Evolutionary conservation across 331 rosid genomes (phyloP).

Genomic region (Stylosanthes scabra): DNA sequence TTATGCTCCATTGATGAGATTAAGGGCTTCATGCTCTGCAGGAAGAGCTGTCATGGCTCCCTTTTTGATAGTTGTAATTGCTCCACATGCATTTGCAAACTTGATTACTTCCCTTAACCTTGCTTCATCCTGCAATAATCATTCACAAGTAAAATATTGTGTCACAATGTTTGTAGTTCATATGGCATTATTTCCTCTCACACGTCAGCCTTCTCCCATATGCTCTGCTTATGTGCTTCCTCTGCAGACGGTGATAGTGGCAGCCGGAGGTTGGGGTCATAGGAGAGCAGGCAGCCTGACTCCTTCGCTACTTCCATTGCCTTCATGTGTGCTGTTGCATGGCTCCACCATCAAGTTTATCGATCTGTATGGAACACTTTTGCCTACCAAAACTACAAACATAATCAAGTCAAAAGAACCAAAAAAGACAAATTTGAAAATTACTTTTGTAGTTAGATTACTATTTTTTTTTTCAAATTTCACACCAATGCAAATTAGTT

Average conservation of each 20-base stretch:
- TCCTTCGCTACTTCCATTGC: conserved; percentile 91
- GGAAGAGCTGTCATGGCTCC: conserved; percentile 98
- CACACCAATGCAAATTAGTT: too few relatives aligned
- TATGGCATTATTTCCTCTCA: too few relatives aligned
- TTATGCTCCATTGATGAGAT: too few relatives aligned
- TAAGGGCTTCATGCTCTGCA: conserved; percentile 48
- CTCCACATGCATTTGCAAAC: conserved; percentile 96
- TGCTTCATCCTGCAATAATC: conserved; percentile 69
- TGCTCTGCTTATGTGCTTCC: conserved; percentile 86
- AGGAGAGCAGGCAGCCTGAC: conserved; percentile 87
- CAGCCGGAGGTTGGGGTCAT: conserved; percentile 83
- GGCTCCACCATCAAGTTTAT: conserved; percentile 99
- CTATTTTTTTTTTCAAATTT: too few relatives aligned
- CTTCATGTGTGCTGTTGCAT: conserved; percentile 91
- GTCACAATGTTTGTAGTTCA: not conserved
- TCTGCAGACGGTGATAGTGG: too few relatives aligned
- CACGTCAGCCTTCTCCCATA: too few relatives aligned
- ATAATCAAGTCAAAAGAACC: too few relatives aligned
- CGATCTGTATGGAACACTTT: conserved; percentile 92
- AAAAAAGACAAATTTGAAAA: too few relatives aligned
- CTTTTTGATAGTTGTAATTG: conserved; percentile 23
- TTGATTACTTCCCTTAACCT: conserved; percentile 66
- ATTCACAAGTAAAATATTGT: conserved; percentile 8
- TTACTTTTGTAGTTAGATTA: too few relatives aligned
- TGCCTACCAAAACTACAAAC: conserved; percentile 49